A percentile compares a stretch with the other conserved stretches of the same genome.
Evolutionary conservation across 2,329 filamentous ascomycete genomes (phyloP).

Genomic region (Claviceps capensis): DNA sequence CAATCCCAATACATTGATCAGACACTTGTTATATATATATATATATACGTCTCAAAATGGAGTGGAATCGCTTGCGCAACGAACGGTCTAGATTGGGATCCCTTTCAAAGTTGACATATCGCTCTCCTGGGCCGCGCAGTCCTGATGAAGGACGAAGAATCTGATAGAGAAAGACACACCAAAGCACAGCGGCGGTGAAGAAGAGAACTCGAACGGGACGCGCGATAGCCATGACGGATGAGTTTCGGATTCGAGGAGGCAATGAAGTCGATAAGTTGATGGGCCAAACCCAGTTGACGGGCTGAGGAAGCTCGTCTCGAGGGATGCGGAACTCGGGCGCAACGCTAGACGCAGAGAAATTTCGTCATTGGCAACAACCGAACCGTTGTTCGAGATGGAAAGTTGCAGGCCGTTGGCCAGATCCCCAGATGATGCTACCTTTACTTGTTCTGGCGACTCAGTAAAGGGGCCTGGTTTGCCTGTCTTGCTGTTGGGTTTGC

Average conservation of each 20-base stretch:
- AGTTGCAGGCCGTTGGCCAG: background rate
- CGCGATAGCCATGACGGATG: conserved; percentile 60
- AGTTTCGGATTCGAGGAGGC: background rate
- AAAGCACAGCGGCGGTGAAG: conserved; percentile 55
- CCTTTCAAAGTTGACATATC: conserved; percentile 46
- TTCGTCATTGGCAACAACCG: background rate
- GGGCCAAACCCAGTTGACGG: background rate
- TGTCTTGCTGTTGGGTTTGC: background rate
- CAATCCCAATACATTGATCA: conserved; percentile 7
- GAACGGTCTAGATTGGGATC: conserved; percentile 83
- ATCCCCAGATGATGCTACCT: background rate
- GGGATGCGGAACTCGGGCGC: background rate
- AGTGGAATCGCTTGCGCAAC: conserved; percentile 18
- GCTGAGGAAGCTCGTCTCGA: background rate
- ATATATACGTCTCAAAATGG: background rate
- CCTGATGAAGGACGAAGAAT: conserved; percentile 46
- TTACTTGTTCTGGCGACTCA: background rate
- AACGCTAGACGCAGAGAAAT: background rate
- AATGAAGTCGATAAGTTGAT: background rate
- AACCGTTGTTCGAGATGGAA: background rate
- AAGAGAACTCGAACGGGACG: conserved; percentile 71
- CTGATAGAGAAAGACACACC: conserved; percentile 68
- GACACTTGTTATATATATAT: background rate
- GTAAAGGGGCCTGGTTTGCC: background rate
- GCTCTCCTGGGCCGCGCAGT: conserved; percentile 27